A percentile compares a stretch with the other conserved stretches of the same genome.
Conservation (phyloP, 371 early-diverging fungal species). For the Fennellomyces sp. region DNA sequence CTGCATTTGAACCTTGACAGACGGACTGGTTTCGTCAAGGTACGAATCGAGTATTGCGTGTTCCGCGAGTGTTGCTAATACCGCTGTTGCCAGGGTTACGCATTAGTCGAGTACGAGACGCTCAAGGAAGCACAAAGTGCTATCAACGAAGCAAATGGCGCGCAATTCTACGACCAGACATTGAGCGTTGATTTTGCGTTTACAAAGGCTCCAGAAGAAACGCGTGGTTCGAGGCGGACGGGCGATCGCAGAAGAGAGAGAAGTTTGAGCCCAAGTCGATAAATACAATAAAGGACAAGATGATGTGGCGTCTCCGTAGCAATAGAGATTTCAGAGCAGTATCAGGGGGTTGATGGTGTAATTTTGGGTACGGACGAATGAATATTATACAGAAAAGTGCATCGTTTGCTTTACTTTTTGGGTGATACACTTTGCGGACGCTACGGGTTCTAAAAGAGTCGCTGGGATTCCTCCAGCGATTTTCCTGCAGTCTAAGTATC, state of each 20-base stretch:
- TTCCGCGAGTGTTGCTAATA: no score
- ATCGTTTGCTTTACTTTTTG: no score
- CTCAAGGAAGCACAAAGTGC: conserved; percentile 85
- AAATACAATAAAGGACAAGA: background rate
- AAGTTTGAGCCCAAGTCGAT: conserved; percentile 21
- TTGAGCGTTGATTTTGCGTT: conserved; percentile 89
- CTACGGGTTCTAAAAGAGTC: conserved; percentile 4
- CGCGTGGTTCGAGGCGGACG: conserved; percentile 5
- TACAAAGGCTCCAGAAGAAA: conserved; percentile 38
- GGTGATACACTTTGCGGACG: no score
- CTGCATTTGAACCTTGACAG: conserved; percentile 93
- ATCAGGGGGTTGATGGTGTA: no score
- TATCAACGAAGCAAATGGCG: conserved; percentile 72
- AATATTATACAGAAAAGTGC: no score
- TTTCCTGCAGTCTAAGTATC: conserved; percentile 45
- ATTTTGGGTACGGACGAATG: no score
- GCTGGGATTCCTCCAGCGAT: conserved; percentile 39
- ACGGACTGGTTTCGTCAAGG: conserved; percentile 95
- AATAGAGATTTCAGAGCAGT: no score
- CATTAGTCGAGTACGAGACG: conserved; percentile 87
- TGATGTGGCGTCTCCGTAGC: no score
- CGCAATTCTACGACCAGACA: conserved; percentile 71
- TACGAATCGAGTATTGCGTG: conserved; percentile 27
- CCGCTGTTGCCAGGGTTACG: conserved; percentile 80
- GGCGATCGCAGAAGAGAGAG: conserved; percentile 20